These are phyloP conservation scores for Aspergillus cristatus DNA, from an alignment of 495 filamentous ascomycete species.

Conservation along the genomic window DNA sequence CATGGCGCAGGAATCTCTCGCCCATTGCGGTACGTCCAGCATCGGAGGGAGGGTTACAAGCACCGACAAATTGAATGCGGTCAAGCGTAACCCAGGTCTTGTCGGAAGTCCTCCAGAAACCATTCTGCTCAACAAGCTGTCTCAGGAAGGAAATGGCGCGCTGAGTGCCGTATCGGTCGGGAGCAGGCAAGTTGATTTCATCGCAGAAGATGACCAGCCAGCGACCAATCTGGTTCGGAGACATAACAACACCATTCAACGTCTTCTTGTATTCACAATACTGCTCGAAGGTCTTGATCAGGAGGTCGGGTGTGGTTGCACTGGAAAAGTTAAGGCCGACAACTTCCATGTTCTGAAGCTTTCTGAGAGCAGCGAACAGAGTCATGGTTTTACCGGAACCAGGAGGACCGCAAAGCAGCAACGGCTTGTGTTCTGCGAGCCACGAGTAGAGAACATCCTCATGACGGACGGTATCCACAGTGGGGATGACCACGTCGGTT, in stretches of 20 bases:
- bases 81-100: constrained; percentile 98
- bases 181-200: constrained; percentile 98
- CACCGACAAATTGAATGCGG: constrained; percentile 96
- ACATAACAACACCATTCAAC: constrained; percentile 88
- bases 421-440: constrained; percentile 96
- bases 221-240: constrained; percentile 89
- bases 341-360: constrained; percentile 96
- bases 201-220: constrained; percentile 99
- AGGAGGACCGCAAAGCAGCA: constrained; percentile 92
- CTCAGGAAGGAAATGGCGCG: constrained; percentile 93
- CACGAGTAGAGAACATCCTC: constrained; percentile 98
- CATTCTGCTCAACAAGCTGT: constrained; percentile 96
- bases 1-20: constrained; percentile 84
- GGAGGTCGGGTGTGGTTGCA: constrained; percentile 90
- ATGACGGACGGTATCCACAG: constrained; percentile 90
- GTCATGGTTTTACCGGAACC: constrained; percentile 99
- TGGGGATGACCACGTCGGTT: constrained; percentile 96
- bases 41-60: constrained; percentile 98
- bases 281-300: constrained; percentile 98
- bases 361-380: constrained; percentile 89
- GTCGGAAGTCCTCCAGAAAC: constrained; percentile 95
- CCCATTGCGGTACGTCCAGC: constrained; percentile 93
- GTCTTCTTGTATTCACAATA: constrained; percentile 99
- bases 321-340: constrained; percentile 99
- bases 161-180: constrained; percentile 96